These are phyloP conservation scores for Pythium volutum DNA, from an alignment of 352 stramenopile species.

Conservation along the genomic window DNA sequence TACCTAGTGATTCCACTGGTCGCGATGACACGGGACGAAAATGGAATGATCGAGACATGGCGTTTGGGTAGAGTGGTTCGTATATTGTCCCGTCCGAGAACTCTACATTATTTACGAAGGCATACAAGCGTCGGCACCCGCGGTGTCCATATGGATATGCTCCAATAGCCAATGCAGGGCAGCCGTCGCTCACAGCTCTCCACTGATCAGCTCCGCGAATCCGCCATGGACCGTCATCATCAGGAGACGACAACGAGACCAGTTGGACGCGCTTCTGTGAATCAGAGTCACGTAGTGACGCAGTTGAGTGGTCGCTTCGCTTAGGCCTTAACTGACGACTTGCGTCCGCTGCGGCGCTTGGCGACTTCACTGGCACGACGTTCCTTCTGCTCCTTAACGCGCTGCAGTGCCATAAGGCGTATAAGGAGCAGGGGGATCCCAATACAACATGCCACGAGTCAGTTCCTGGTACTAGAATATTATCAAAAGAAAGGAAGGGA, in stretches of 20 bases:
- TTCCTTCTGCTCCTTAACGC: constrained; percentile 98
- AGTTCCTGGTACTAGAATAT: constrained; percentile 25
- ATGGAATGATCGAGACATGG: not conserved
- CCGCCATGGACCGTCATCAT: not conserved
- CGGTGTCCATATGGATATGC: not conserved
- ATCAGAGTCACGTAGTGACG: constrained; percentile 30
- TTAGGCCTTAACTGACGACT: constrained; percentile 92
- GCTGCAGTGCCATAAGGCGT: constrained; percentile 94
- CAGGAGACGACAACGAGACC: not conserved
- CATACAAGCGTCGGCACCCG: constrained; percentile 2
- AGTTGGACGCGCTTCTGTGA: not conserved
- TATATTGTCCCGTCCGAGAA: constrained; percentile 36
- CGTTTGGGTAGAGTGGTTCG: constrained; percentile 26
- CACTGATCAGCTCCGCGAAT: constrained; percentile 10
- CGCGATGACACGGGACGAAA: not conserved
- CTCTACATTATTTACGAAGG: constrained; percentile 28
- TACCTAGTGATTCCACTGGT: not conserved
- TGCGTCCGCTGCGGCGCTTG: constrained; percentile 97
- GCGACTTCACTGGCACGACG: constrained; percentile 96
- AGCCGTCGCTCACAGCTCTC: constrained; percentile 9
- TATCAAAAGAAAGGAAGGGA: constrained; percentile 7
- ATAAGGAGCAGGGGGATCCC: constrained; percentile 85
- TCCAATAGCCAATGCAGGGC: constrained; percentile 7
- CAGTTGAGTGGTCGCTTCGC: constrained; percentile 47
- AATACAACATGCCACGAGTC: constrained; percentile 37